phyloP scores from a whole-genome alignment of 1,284 basidiomycete species.

The Sporisorium exsertum region DNA sequence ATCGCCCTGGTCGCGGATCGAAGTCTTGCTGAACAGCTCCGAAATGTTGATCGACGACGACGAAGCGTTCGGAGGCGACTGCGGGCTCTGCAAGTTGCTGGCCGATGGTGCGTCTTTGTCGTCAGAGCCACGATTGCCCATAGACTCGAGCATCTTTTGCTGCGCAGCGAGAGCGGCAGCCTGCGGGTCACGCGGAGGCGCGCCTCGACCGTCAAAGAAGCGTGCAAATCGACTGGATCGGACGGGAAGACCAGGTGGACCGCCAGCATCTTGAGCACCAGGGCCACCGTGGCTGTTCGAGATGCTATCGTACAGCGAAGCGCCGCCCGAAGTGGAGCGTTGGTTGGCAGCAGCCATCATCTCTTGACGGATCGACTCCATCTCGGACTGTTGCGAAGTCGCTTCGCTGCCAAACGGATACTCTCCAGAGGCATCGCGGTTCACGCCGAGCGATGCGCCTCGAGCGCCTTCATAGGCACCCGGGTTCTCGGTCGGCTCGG shows the following conservation, averaged over 20 bases:
- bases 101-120: constrained; percentile 17
- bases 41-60: constrained; percentile 51
- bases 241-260: constrained; percentile 53
- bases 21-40: constrained; percentile 46
- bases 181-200: constrained; percentile 51
- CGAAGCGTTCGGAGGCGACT: constrained; percentile 32
- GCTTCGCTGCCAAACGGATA: constrained; percentile 26
- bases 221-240: constrained; percentile 67
- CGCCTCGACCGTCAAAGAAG: constrained; percentile 61
- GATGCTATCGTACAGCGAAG: constrained; percentile 52
- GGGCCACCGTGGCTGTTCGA: constrained; percentile 49
- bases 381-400: constrained; percentile 28
- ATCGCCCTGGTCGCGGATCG: constrained; percentile 33
- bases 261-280: constrained; percentile 28
- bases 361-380: constrained; percentile 44
- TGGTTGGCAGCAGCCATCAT: constrained; percentile 51
- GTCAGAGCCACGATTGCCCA: constrained; percentile 17
- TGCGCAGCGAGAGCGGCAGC: constrained; percentile 61
- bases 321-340: constrained; percentile 31
- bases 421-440: constrained; percentile 32
- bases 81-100: constrained; percentile 14
- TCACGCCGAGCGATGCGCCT: constrained; percentile 12
- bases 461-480: constrained; percentile 6
- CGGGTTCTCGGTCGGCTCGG: constrained; percentile 16
- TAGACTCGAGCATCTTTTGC: constrained; percentile 51